phyloP scores from a whole-genome alignment of 257 asterid genomes.

The Scutellaria barbata region DNA sequence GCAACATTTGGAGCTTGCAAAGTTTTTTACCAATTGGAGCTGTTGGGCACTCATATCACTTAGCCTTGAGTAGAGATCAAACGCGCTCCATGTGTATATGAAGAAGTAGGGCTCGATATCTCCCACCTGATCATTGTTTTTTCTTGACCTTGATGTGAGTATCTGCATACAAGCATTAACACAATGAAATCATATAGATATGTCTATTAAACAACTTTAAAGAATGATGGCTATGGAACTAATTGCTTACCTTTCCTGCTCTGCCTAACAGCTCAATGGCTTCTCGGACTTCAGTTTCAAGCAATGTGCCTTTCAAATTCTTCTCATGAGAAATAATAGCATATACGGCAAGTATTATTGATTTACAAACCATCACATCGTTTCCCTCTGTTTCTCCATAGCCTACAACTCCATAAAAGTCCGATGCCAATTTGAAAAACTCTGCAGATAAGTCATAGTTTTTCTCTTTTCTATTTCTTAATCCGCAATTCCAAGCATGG shows the following conservation, averaged over 20 bases:
- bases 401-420: constrained; percentile 54
- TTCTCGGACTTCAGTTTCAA: constrained; percentile 70
- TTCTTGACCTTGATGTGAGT: constrained; percentile 48
- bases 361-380: constrained; percentile 69
- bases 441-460: constrained; percentile 65
- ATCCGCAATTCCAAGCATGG: constrained; percentile 86
- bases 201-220: not conserved
- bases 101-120: constrained; percentile 63
- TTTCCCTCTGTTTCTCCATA: constrained; percentile 63
- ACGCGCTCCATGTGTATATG: constrained; percentile 84
- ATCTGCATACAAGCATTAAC: constrained; percentile 55
- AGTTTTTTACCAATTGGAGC: constrained; percentile 64
- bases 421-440: constrained; percentile 81
- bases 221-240: not conserved
- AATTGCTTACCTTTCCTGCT: constrained; percentile 81
- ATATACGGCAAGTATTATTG: constrained; percentile 70
- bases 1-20: constrained; percentile 67
- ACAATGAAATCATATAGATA: constrained; percentile 20
- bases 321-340: constrained; percentile 77
- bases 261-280: constrained; percentile 70
- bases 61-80: constrained; percentile 72
- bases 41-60: constrained; percentile 67
- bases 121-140: constrained; percentile 43
- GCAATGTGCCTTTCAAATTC: constrained; percentile 52
- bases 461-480: constrained; percentile 68